Evolutionary conservation across 2,329 filamentous ascomycete genomes (phyloP).

Genomic region (Passalora sequoiae): DNA sequence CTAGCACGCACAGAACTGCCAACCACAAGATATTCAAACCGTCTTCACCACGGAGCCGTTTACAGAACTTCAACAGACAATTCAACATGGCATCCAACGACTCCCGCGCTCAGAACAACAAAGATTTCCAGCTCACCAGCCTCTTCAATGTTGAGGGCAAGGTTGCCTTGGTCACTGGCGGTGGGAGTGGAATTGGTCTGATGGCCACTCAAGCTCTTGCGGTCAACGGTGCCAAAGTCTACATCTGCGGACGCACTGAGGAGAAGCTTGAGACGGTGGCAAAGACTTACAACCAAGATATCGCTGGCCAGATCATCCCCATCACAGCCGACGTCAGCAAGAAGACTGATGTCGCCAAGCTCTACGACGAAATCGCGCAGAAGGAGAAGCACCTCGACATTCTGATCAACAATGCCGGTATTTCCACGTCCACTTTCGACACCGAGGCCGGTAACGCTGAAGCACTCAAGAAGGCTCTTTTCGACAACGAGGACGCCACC

Average conservation of each 20-base stretch:
- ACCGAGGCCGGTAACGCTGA: constrained; percentile 38
- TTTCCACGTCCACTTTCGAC: constrained; percentile 37
- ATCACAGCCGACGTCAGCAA: constrained; percentile 42
- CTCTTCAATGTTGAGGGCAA: constrained; percentile 38
- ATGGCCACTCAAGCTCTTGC: constrained; percentile 45
- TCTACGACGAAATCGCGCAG: constrained; percentile 41
- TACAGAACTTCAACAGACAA: constrained; percentile 12
- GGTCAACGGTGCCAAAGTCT: constrained; percentile 40
- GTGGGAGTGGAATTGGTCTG: constrained; percentile 45
- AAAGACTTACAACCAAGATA: constrained; percentile 41
- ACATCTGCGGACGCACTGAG: constrained; percentile 45
- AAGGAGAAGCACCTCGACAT: constrained; percentile 42
- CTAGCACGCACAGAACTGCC: neutral
- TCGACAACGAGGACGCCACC: constrained; percentile 38
- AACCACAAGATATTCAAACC: neutral
- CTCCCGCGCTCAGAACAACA: constrained; percentile 31
- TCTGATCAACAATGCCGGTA: constrained; percentile 44
- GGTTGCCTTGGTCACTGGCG: constrained; percentile 43
- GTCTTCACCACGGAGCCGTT: constrained; percentile 2
- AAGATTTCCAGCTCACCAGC: constrained; percentile 31
- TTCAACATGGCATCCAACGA: constrained; percentile 28
- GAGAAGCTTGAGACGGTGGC: constrained; percentile 47
- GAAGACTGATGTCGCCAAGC: constrained; percentile 40
- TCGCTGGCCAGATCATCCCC: constrained; percentile 44
- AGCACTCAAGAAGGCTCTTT: constrained; percentile 41